Evolutionary conservation across 805 yeast species (phyloP), one percentile per base, ranked within the genome.

Genomic region (Priceomyces carsonii): DNA sequence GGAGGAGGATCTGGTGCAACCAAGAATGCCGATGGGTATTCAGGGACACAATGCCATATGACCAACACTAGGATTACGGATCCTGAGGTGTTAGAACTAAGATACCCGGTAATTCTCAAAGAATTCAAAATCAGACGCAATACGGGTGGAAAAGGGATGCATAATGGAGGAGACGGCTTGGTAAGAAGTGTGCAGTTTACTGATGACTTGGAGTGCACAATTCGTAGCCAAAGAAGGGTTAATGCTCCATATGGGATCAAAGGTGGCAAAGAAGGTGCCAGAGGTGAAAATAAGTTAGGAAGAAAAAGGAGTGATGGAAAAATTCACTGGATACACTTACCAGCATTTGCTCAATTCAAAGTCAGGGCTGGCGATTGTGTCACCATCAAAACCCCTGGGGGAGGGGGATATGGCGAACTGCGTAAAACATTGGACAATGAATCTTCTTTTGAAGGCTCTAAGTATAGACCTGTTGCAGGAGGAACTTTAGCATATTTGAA

Each of bases 341-440:
- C 71, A 40, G 66, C 86, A 16, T 89, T 90, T 5, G 95, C 93
- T 14, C 83, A 82, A 57, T 42, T 84, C 2, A 51, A 64, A 8
- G 69, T 79, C 35, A 47, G 61, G 10, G 56, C 71, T 3, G 93
- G 93, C 2, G 95, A 87, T 48, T 66, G 85, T 33, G 55, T 86
- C 22, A 57, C 80, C 6, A 77, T 87, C 22, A 57, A 66, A 47
- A 85, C 95, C 0, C 95, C 95, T 2, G 95, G 95, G 27, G 95
- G 93, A 19, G 95, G 93, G 28, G 95, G 89, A 0, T 85, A 70
- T 57, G 95, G 95, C 4, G 29, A 34, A 13, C 39, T 37, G 13
- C 18, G 34, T 8, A 50, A 45, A 21, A 20, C 48, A 3, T 48
- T 43, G 23, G 52, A 43, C 20, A 35, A 38, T 22, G 20, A 20